Conservation (phyloP, 2,329 filamentous ascomycete genomes). For the Magnaporthiopsis rhizophila region DNA sequence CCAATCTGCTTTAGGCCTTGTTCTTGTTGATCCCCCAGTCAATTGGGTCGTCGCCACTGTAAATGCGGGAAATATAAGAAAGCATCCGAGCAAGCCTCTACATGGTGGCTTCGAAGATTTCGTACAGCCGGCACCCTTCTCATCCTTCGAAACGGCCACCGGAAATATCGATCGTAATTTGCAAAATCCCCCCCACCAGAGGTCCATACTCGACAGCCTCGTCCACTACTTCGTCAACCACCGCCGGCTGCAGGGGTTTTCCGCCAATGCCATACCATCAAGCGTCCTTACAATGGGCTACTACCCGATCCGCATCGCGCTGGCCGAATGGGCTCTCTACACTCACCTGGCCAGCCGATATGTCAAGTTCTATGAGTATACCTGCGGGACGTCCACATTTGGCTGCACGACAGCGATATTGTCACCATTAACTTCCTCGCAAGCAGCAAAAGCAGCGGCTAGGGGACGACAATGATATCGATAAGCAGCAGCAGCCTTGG, state of each 20-base stretch:
- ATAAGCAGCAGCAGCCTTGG: conserved; percentile 6
- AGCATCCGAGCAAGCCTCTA: conserved; percentile 6
- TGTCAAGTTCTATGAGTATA: conserved; percentile 15
- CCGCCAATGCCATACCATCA: conserved; percentile 6
- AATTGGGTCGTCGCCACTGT: conserved; percentile 6
- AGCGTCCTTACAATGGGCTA: conserved; percentile 12
- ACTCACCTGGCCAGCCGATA: conserved; percentile 13
- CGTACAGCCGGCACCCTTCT: conserved; percentile 4
- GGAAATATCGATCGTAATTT: background rate
- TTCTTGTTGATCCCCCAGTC: conserved; percentile 7
- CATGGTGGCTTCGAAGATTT: conserved; percentile 11
- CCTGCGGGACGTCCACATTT: conserved; percentile 10
- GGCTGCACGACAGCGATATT: conserved; percentile 13
- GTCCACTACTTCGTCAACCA: conserved; percentile 4
- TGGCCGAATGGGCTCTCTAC: conserved; percentile 16
- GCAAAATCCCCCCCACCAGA: conserved; percentile 1
- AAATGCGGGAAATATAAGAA: background rate
- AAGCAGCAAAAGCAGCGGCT: background rate
- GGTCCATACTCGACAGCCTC: conserved; percentile 8
- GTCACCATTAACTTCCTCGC: conserved; percentile 10
- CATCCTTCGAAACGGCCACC: conserved; percentile 7
- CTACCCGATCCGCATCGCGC: conserved; percentile 14
- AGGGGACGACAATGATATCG: no score
- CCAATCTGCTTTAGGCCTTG: conserved; percentile 5
- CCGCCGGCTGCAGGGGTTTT: conserved; percentile 4